A percentile compares a stretch with the other conserved stretches of the same genome.
Evolutionary conservation across 164 flowering plant species (phyloP).

Genomic region (Nymphaea colorata): DNA sequence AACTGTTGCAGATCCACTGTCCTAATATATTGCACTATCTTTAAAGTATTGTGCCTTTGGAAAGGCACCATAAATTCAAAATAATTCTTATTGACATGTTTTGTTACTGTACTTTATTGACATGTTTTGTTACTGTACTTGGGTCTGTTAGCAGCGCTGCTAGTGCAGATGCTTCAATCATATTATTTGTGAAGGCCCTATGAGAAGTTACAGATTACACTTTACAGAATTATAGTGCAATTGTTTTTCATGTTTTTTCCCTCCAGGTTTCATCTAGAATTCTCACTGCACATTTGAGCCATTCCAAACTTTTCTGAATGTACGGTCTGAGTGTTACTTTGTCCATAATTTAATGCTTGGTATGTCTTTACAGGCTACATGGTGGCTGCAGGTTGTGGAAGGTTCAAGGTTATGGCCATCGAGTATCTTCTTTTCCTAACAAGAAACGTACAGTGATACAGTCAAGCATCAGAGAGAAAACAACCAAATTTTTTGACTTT

Average conservation of each 20-base stretch:
- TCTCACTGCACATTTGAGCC: neutral
- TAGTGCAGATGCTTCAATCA: neutral
- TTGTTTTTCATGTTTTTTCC: too few species aligned
- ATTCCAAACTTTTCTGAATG: neutral
- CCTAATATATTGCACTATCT: too few species aligned
- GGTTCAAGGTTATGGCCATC: constrained; percentile 14
- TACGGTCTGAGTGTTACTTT: neutral
- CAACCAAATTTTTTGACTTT: constrained; percentile 75
- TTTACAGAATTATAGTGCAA: too few species aligned
- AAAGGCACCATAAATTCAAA: too few species aligned
- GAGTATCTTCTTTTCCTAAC: constrained; percentile 9
- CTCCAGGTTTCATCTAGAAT: neutral
- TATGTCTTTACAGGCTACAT: constrained; percentile 28
- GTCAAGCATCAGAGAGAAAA: constrained; percentile 36
- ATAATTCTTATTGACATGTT: too few species aligned
- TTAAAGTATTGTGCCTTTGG: too few species aligned
- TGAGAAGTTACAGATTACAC: too few species aligned
- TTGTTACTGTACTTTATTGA: neutral
- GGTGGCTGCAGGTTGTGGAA: constrained; percentile 29
- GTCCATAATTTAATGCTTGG: neutral
- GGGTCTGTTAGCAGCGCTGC: neutral
- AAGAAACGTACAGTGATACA: constrained; percentile 20
- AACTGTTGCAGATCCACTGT: too few species aligned
- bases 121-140: neutral
- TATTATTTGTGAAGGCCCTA: too few species aligned